Evolutionary conservation across 768 basidiomycete species (phyloP).

Genomic region (Leccinum incarnatum): DNA sequence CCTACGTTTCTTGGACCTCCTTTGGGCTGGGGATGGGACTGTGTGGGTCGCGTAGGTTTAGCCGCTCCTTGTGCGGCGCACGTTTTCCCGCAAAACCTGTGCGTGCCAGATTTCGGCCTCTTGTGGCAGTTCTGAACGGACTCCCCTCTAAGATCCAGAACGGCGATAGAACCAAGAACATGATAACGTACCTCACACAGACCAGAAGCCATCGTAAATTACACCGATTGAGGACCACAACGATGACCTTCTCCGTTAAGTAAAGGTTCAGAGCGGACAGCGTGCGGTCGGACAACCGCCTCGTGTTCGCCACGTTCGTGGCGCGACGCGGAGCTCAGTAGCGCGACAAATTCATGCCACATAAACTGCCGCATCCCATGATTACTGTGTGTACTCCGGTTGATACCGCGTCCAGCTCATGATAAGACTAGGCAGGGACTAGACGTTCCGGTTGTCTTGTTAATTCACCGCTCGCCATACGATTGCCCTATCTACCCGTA

Average conservation of each 20-base stretch:
- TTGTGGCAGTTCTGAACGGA: constrained; percentile 48
- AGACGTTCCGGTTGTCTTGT: not conserved
- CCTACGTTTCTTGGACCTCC: constrained; percentile 9
- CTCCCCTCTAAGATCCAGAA: constrained; percentile 2
- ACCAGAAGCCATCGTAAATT: constrained; percentile 26
- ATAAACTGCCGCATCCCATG: not conserved
- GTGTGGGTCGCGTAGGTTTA: constrained; percentile 12
- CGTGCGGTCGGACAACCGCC: constrained; percentile 11
- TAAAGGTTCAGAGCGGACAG: constrained; percentile 9
- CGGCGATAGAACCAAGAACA: not conserved
- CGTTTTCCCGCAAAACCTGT: constrained; percentile 56
- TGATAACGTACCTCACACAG: constrained; percentile 30
- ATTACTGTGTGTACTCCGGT: not conserved
- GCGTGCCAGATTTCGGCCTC: constrained; percentile 52
- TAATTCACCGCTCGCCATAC: not conserved
- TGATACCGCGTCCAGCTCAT: constrained; percentile 3
- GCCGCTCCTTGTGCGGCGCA: constrained; percentile 44
- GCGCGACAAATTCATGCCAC: not conserved
- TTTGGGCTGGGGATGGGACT: constrained; percentile 15
- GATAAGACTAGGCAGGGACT: constrained; percentile 19
- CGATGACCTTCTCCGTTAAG: constrained; percentile 7
- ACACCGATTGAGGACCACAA: constrained; percentile 8
- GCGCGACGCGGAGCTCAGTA: not conserved
- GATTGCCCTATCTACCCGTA: constrained; percentile 14
- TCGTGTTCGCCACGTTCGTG: constrained; percentile 27